Evolutionary conservation across 2,329 filamentous ascomycete species (phyloP).

Genomic region (Apiospora marii): DNA sequence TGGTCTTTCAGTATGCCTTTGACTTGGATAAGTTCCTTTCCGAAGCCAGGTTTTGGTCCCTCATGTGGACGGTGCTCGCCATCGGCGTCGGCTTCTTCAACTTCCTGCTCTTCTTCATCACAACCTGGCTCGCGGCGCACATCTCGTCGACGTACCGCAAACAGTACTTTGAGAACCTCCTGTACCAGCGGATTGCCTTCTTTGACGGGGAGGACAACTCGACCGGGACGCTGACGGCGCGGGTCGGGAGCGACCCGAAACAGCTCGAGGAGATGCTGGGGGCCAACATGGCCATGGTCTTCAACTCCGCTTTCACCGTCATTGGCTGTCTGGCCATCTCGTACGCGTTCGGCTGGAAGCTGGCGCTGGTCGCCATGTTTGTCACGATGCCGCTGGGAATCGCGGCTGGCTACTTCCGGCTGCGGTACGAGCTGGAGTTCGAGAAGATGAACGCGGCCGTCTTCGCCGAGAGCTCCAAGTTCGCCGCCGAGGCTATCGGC

Average conservation of each 20-base stretch:
- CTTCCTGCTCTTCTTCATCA: slow-evolving; percentile 53
- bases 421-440: slow-evolving; percentile 70
- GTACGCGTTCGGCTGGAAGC: slow-evolving; percentile 79
- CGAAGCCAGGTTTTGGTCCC: slow-evolving; percentile 66
- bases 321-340: slow-evolving; percentile 70
- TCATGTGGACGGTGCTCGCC: slow-evolving; percentile 71
- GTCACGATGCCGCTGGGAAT: slow-evolving; percentile 63
- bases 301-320: slow-evolving; percentile 62
- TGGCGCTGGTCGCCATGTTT: slow-evolving; percentile 72
- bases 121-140: slow-evolving; percentile 56
- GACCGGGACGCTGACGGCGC: slow-evolving; percentile 65
- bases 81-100: slow-evolving; percentile 61
- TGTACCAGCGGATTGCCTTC: slow-evolving; percentile 65
- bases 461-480: slow-evolving; percentile 76
- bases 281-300: slow-evolving; percentile 62
- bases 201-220: slow-evolving; percentile 69
- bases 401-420: slow-evolving; percentile 56
- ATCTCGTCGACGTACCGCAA: slow-evolving; percentile 63
- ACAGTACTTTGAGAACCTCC: slow-evolving; percentile 67
- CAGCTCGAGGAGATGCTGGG: slow-evolving; percentile 70
- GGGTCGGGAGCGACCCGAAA: slow-evolving; percentile 63
- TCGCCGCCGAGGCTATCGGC: slow-evolving; percentile 76
- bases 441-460: slow-evolving; percentile 73
- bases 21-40: slow-evolving; percentile 43
- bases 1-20: slow-evolving; percentile 52